Evolutionary conservation across 345 rosid genomes (phyloP).

Genomic region (Acer saccharum): DNA sequence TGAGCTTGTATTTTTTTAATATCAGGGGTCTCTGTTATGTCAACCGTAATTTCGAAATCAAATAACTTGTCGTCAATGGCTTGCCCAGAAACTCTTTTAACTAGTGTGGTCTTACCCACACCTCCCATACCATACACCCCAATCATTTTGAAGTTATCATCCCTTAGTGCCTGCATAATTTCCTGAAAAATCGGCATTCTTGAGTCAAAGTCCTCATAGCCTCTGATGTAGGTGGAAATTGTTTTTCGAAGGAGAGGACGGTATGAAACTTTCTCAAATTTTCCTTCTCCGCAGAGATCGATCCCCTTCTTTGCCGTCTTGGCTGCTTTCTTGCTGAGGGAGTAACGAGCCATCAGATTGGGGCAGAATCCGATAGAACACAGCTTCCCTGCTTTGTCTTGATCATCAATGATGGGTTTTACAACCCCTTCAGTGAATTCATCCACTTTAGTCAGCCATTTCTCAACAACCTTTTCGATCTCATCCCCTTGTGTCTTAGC

Average conservation of each 20-base stretch:
- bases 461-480: not conserved
- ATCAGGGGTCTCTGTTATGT: not conserved
- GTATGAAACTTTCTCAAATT: not conserved
- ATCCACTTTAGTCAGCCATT: not conserved
- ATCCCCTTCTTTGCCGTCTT: not conserved
- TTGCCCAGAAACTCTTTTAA: not conserved
- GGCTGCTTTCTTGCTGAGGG: not conserved
- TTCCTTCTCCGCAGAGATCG: not conserved
- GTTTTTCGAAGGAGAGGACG: not conserved
- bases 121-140: slow-evolving; percentile 20
- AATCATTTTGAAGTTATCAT: slow-evolving; percentile 4
- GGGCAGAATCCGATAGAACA: not conserved
- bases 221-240: not conserved
- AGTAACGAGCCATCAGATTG: not conserved
- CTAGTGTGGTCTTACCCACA: slow-evolving; percentile 23
- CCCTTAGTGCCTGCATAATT: not conserved
- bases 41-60: not conserved
- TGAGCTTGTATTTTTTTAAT: slow-evolving; percentile 2
- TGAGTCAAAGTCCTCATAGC: not conserved
- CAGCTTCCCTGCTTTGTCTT: not conserved
- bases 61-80: not conserved
- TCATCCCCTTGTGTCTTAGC: not conserved
- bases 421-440: too few species aligned
- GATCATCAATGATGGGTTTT: not conserved
- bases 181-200: not conserved